Conservation (phyloP, 352 stramenopile species). For the Globisporangium carolinianum region DNA sequence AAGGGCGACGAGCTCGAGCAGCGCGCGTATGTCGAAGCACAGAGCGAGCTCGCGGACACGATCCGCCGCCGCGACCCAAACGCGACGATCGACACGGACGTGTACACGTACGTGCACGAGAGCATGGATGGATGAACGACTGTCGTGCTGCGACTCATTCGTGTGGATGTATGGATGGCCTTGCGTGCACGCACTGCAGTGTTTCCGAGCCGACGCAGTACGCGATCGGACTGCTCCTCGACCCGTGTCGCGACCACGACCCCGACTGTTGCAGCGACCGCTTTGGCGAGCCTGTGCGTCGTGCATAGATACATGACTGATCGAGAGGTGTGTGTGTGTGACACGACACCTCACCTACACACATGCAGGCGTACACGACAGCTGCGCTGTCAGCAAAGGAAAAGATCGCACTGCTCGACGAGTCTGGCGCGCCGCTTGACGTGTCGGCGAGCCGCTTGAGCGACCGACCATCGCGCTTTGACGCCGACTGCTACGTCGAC, state of each 20-base stretch:
- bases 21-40: constrained; percentile 37
- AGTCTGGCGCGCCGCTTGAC: constrained; percentile 47
- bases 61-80: constrained; percentile 34
- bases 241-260: constrained; percentile 57
- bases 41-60: constrained; percentile 27
- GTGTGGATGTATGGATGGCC: too few relatives aligned
- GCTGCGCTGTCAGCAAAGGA: constrained; percentile 25
- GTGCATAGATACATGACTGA: neutral
- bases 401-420: constrained; percentile 66
- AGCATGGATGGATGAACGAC: neutral
- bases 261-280: constrained; percentile 70
- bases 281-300: constrained; percentile 62
- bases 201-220: constrained; percentile 53
- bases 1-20: constrained; percentile 63
- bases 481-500: constrained; percentile 71
- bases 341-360: neutral
- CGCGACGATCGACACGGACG: constrained; percentile 51
- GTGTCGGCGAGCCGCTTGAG: constrained; percentile 55
- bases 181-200: constrained; percentile 13
- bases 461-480: constrained; percentile 61
- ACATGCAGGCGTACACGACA: constrained; percentile 38
- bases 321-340: neutral
- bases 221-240: constrained; percentile 71
- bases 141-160: too few relatives aligned
- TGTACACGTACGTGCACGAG: constrained; percentile 39